Evolutionary conservation across 1,284 basidiomycete genomes (phyloP), one percentile per base, ranked within the genome.

Genomic region (Volvariella volvacea): DNA sequence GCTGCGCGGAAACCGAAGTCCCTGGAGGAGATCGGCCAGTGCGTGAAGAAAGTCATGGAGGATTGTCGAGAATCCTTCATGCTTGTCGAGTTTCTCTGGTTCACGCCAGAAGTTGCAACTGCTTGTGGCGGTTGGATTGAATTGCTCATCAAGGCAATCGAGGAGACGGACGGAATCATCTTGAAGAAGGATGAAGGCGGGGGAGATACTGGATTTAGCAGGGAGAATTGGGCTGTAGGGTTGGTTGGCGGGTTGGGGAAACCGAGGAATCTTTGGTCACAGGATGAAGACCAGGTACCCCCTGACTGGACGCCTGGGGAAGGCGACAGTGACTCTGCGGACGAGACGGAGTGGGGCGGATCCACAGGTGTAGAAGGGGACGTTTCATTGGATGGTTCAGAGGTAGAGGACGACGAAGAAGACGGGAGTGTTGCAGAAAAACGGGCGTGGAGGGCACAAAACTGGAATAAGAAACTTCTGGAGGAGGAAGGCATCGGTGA

Each of bases 111-210:
- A 3, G 63, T 91, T 32, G 63, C 76, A 0, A 52, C 64, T 6
- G 56, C 73, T n/a, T 90, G 88, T 51, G 83, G 78, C 14, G 88
- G 89, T 1, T 81, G 76, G 66, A 66, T 85, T 7, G 80, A 83
- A 45, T 51, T 75, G 30, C 58, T 88, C 42, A 58, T 79, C 2
- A 60, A 66, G 28, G 73, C 73, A 0, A 63, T 78, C 1, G 74
- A 77, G 43, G 59, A 62, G 31, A 68, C 68, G 37, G 52, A 65
- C 3, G 57, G 60, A 31, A 52, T 74, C 37, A 53, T 54, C 6
- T 50, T 74, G 46, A 63, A 64, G 49, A 60, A 36, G 34, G 8
- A 36, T 36, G 34, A 16, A 15, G 34, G 19, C 6, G 34, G 55
- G 3, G 59, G 58, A n/a, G 63, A 62, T 40, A 63, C 54, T 7